phyloP scores from a whole-genome alignment of 345 rosid genomes.

The Arabidopsis thaliana region TAIR10.1 NC_003075.7:11446501-11447000 shows the following conservation, averaged over 20 bases:
- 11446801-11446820: slow-evolving; percentile 78
- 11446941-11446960: slow-evolving; percentile 7
- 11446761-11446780: slow-evolving; percentile 31
- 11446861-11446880: slow-evolving; percentile 37
- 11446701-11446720: slow-evolving; percentile 68
- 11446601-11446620: not conserved
- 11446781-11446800: slow-evolving; percentile 42
- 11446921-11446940: slow-evolving; percentile 47
- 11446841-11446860: slow-evolving; percentile 53
- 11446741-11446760: slow-evolving; percentile 28
- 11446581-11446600: not conserved
- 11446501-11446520: slow-evolving; percentile 68
- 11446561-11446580: slow-evolving; percentile 2
- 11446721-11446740: slow-evolving; percentile 38
- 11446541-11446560: slow-evolving; percentile 57
- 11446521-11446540: slow-evolving; percentile 71
- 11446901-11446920: slow-evolving; percentile 43
- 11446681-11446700: slow-evolving; percentile 26
- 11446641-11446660: slow-evolving; percentile 71
- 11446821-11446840: slow-evolving; percentile 56
- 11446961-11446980: not conserved
- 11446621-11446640: slow-evolving; percentile 66
- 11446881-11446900: slow-evolving; percentile 40
- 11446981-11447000: slow-evolving; percentile 34
- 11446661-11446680: slow-evolving; percentile 45